Evolutionary conservation across 2,329 filamentous ascomycete genomes (phyloP).

Genomic region (Claviceps quebecensis): DNA sequence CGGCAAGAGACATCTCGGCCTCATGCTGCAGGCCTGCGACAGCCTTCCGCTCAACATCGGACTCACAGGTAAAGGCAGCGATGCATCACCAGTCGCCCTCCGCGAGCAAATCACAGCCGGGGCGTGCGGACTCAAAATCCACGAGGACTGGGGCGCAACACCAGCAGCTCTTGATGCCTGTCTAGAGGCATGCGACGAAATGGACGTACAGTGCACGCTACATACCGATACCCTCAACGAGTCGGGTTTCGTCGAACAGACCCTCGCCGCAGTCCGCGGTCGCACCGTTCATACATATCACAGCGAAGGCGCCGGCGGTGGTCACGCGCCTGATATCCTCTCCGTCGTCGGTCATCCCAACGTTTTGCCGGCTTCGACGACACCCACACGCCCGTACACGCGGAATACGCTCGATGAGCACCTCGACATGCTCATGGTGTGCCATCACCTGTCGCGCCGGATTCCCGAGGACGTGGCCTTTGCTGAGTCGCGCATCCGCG

Average conservation of each 20-base stretch:
- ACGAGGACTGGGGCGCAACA: slow-evolving; percentile 92
- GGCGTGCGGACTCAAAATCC: slow-evolving; percentile 80
- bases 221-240: slow-evolving; percentile 96
- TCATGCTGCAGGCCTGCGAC: slow-evolving; percentile 85
- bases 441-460: slow-evolving; percentile 82
- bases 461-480: slow-evolving; percentile 95
- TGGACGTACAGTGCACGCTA: slow-evolving; percentile 85
- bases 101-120: slow-evolving; percentile 72
- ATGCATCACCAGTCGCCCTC: slow-evolving; percentile 55
- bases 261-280: slow-evolving; percentile 69
- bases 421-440: slow-evolving; percentile 97
- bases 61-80: slow-evolving; percentile 89
- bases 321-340: slow-evolving; percentile 93
- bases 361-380: slow-evolving; percentile 81
- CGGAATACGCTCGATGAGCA: slow-evolving; percentile 90
- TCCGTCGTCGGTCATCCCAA: slow-evolving; percentile 78
- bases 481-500: slow-evolving; percentile 83
- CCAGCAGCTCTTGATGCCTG: slow-evolving; percentile 86
- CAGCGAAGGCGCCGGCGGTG: slow-evolving; percentile 87
- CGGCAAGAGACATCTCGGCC: slow-evolving; percentile 63
- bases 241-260: slow-evolving; percentile 91
- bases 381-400: slow-evolving; percentile 83
- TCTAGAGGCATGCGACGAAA: slow-evolving; percentile 71
- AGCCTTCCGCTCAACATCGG: slow-evolving; percentile 72
- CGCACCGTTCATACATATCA: slow-evolving; percentile 94